Evolutionary conservation across 1,284 basidiomycete genomes (phyloP), one percentile per base, ranked within the genome.

Genomic region (Polyporus tsugae): DNA sequence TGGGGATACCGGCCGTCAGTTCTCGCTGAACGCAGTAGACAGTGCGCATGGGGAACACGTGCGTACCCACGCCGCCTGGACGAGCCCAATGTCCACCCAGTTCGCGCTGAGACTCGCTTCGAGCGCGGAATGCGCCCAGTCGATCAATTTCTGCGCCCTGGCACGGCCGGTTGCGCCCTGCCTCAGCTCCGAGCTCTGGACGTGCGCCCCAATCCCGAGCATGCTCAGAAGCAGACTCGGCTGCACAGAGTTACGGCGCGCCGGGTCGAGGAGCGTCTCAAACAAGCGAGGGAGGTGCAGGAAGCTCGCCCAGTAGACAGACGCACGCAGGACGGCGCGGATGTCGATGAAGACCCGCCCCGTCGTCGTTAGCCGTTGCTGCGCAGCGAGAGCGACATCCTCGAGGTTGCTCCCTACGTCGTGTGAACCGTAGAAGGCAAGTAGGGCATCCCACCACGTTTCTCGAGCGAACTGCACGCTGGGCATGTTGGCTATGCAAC

Each of bases 391-490:
- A 35, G 76, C 1, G 19, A 60, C 36, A 2, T 17, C 33, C 6
- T 17, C 42, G 25, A 35, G 15, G 25, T 53, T 29, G 25, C 49
- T 77, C 73, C 52, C 75, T 75, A 6, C 60, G 35, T 62, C 39
- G 42, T 83, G 77, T 22, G 82, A 79, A 38, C 81, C 72, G 76
- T 92, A 92, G 17, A 89, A 74, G 29, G 81, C 80, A 39, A 92
- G 77, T 25, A 94, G 81, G 9, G 84, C 86, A 75, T 93, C 92
- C 89, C 90, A 94, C 91, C 91, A 93, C 33, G 87, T 88, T 80
- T 90, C 87, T 63, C 90, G 89, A 22, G 83, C 81, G 77, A 91
- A 92, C 57, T 84, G 83, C 42, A 90, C 78, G 17, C 89, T 89
- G 7, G 91, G 91, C 70, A 87, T 46, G 72, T 76, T 36, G 25